Evolutionary conservation across 2,329 filamentous ascomycete genomes (phyloP).

Genomic region (Colletotrichum nymphaeae): DNA sequence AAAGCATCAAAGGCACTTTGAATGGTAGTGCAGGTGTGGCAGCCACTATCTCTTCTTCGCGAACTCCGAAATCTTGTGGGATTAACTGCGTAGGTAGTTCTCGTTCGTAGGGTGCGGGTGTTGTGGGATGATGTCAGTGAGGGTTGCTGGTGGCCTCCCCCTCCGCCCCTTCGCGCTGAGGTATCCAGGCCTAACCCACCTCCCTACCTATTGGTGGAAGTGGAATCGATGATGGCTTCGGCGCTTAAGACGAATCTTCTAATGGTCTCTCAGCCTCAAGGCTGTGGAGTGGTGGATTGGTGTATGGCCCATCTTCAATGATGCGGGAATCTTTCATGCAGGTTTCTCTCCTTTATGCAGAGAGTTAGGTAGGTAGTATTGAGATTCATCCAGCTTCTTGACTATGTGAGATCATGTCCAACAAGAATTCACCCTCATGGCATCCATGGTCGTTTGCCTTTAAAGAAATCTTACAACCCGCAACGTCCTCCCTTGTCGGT

Average conservation of each 20-base stretch:
- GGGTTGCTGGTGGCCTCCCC: slow-evolving; percentile 19
- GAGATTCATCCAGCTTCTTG: not conserved
- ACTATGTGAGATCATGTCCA: not conserved
- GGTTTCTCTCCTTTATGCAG: slow-evolving; percentile 18
- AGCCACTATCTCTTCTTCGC: slow-evolving; percentile 7
- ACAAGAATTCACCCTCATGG: too few species aligned
- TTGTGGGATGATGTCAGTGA: slow-evolving; percentile 18
- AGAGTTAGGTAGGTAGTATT: not conserved
- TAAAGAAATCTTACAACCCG: not conserved
- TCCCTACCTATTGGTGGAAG: not conserved
- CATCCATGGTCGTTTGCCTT: not conserved
- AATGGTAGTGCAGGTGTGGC: not conserved
- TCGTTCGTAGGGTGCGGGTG: not conserved
- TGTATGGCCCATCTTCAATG: not conserved
- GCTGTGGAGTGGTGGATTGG: too few species aligned
- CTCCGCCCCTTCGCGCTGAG: not conserved
- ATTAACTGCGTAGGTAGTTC: too few species aligned
- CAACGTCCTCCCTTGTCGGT: slow-evolving; percentile 1
- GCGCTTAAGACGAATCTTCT: not conserved
- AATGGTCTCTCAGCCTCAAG: not conserved
- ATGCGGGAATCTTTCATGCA: slow-evolving; percentile 1
- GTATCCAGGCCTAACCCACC: not conserved
- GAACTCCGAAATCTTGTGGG: not conserved
- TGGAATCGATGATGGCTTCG: not conserved
- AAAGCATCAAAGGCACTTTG: slow-evolving; percentile 5